Evolutionary conservation across 306 rosid species (phyloP).

Genomic region (Oemleria cerasiformis): DNA sequence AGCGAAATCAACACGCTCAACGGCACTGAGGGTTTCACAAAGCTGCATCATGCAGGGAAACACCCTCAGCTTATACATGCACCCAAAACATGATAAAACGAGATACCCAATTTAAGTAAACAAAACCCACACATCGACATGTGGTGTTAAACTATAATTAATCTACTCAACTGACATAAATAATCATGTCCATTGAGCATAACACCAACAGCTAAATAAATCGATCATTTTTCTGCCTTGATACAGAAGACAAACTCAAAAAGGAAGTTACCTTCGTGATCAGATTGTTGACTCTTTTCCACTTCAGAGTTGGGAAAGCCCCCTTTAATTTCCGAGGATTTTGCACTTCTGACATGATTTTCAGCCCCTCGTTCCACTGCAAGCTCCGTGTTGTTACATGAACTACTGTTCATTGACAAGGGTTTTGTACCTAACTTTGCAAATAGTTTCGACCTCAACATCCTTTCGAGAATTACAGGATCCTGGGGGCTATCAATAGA

Average conservation of each 20-base stretch:
- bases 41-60: not conserved
- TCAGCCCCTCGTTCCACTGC: constrained; percentile 48
- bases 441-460: constrained; percentile 75
- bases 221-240: not conserved
- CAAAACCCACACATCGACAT: not conserved
- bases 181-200: not conserved
- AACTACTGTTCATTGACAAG: constrained; percentile 31
- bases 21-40: not conserved
- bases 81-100: not conserved
- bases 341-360: constrained; percentile 49
- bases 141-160: not conserved
- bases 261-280: constrained; percentile 41
- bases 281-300: constrained; percentile 19
- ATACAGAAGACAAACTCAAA: constrained; percentile 2
- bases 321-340: constrained; percentile 23
- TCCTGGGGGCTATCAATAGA: constrained; percentile 44
- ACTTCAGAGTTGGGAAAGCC: constrained; percentile 25
- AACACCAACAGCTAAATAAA: not conserved
- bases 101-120: not conserved
- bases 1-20: too few species aligned
- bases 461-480: constrained; percentile 80
- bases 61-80: not conserved
- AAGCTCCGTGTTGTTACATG: constrained; percentile 37
- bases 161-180: not conserved
- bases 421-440: constrained; percentile 57